phyloP scores from a whole-genome alignment of 2,329 filamentous ascomycete species.

The Monilinia polystroma region DNA sequence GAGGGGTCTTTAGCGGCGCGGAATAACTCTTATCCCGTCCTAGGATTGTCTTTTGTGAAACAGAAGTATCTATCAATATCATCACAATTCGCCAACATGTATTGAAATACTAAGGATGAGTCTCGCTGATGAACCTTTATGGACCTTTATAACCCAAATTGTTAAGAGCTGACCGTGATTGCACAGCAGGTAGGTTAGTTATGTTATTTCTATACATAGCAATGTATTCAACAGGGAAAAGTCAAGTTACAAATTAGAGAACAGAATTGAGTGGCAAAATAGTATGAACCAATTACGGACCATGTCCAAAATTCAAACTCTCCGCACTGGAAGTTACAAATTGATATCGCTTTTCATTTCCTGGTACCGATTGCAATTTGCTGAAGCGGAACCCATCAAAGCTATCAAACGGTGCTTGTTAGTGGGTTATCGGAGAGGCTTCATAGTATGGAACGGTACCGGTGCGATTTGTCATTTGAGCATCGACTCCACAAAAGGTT shows the following conservation, averaged over 20 bases:
- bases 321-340: slow-evolving; percentile 42
- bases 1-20: not conserved
- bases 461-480: slow-evolving; percentile 15
- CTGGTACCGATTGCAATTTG: slow-evolving; percentile 30
- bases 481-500: slow-evolving; percentile 11
- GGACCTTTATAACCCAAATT: too few relatives aligned
- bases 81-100: too few relatives aligned
- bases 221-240: not conserved
- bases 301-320: slow-evolving; percentile 45
- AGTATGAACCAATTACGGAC: slow-evolving; percentile 24
- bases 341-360: slow-evolving; percentile 38
- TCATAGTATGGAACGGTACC: slow-evolving; percentile 20
- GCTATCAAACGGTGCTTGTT: slow-evolving; percentile 15
- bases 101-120: too few relatives aligned
- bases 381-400: slow-evolving; percentile 37
- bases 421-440: slow-evolving; percentile 15
- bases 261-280: too few relatives aligned
- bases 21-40: not conserved
- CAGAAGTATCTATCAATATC: too few relatives aligned
- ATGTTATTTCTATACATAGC: too few relatives aligned
- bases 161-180: too few relatives aligned
- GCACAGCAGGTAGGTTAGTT: too few relatives aligned
- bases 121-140: too few relatives aligned
- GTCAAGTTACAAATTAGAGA: too few relatives aligned
- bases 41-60: too few relatives aligned